Base-by-base conservation (phyloP, 1,284 basidiomycete species). In the Ustilago sp. region DNA sequence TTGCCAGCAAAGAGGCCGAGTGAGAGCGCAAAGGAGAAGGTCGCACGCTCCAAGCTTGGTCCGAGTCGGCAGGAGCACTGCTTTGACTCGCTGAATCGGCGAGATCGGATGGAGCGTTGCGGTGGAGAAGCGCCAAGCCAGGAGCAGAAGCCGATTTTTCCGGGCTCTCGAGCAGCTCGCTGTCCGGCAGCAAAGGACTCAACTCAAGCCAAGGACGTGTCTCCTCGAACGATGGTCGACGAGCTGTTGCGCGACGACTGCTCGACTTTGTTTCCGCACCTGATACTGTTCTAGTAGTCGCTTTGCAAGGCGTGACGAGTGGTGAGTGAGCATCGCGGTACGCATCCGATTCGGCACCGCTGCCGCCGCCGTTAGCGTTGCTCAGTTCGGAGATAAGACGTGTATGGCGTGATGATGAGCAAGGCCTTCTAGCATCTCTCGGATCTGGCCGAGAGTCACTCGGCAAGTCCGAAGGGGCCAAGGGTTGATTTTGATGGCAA, bases 191-290 rank as follows among this genome's bases (percentile, higher is more conserved):
- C 9, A 75, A 54, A 2, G 73, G 68, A 54, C 73, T 75, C 51
- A 75, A 75, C 58, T 75, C 73, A 38, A 75, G 73, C 68, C 68
- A 75, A 15, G 73, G 68, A 28, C 73, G 73, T 8, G 73, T 75
- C 35, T 75, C 68, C 31, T 71, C 68, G 23, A 66, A 50, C 0
- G 73, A 71, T 12, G 64, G 61, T 39, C 54, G 50, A 23, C 59
- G 59, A 23, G 28, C 28, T n/a, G 57, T 17, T 5, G 28, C 7
- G 12, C 17, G 52, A 5, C 34, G 52, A 32, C 5, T 54, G 39
- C 8, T 43, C 12, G 64, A n/a, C 15, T 59, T 48, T 36, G 43
- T 11, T 31, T 45, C 23, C 32, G 23, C 12, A 9, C n/a, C 28
- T 23, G n/a, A n/a, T 28, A 36, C 38, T 32, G 51, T n/a, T 17